These are phyloP conservation scores for Ensete ventricosum DNA, from an alignment of 176 grass and related monocot species.

Conservation along the genomic window DNA sequence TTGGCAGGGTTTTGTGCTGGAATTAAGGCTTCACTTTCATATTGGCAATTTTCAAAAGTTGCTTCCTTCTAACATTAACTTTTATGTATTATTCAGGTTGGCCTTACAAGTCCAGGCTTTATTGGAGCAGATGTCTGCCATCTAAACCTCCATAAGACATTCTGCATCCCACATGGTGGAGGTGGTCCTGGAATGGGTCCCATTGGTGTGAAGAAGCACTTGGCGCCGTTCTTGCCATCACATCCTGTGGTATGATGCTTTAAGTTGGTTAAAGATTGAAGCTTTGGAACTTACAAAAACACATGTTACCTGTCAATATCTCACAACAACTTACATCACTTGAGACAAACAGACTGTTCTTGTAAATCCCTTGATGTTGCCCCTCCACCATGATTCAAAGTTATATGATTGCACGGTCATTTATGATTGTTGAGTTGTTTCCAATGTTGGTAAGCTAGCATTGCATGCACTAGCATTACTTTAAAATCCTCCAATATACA, in stretches of 20 bases:
- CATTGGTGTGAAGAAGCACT: slow-evolving; percentile 98
- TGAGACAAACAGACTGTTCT: neutral
- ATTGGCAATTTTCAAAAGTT: neutral
- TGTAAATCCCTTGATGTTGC: neutral
- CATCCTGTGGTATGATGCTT: slow-evolving; percentile 75
- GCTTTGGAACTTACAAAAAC: too few species aligned
- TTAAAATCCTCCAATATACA: neutral
- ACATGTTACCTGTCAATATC: too few species aligned
- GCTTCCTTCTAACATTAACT: neutral
- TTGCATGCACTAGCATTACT: neutral
- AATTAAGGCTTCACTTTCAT: neutral
- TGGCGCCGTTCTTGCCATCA: slow-evolving; percentile 95
- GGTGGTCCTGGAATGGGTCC: slow-evolving; percentile 98
- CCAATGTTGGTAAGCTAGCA: neutral
- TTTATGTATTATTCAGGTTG: slow-evolving; percentile 50
- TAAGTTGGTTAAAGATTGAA: neutral
- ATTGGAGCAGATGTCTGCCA: slow-evolving; percentile 99
- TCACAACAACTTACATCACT: too few species aligned
- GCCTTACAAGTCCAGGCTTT: slow-evolving; percentile 92
- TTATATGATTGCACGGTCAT: neutral
- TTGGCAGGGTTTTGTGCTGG: neutral
- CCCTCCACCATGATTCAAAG: neutral
- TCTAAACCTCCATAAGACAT: slow-evolving; percentile 98
- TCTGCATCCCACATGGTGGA: slow-evolving; percentile 98
- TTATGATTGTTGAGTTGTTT: neutral